Conservation (phyloP, 768 basidiomycete genomes). For the Rhizopogon vesiculosus region DNA sequence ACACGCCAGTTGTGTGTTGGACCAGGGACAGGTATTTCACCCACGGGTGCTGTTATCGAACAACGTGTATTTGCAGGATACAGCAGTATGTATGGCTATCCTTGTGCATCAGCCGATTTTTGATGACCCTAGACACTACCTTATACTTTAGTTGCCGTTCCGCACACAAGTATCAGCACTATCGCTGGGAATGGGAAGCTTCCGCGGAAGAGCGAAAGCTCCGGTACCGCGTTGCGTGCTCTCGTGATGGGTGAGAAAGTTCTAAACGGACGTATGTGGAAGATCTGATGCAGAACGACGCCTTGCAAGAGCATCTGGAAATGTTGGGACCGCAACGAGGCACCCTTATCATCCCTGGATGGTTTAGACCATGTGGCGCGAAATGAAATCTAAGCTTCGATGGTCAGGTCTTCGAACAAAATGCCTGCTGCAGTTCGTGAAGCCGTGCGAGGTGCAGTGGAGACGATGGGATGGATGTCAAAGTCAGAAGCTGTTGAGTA, state of each 20-base stretch:
- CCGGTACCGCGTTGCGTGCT: conserved; percentile 66
- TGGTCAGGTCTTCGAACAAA: conserved; percentile 82
- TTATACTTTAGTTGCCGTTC: conserved; percentile 71
- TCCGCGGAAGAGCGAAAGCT: conserved; percentile 25
- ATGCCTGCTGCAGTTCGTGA: conserved; percentile 88
- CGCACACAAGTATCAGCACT: conserved; percentile 72
- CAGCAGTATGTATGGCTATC: conserved; percentile 34
- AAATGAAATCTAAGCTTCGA: neutral
- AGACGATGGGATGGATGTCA: conserved; percentile 44
- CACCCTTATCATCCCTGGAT: conserved; percentile 70
- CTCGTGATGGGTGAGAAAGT: conserved; percentile 72
- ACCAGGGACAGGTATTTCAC: conserved; percentile 93
- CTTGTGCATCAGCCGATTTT: neutral
- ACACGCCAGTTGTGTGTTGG: conserved; percentile 82
- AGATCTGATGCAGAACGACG: conserved; percentile 68
- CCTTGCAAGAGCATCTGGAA: conserved; percentile 53
- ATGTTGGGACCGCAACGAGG: conserved; percentile 53
- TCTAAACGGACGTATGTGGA: conserved; percentile 81
- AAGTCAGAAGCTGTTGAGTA: conserved; percentile 48
- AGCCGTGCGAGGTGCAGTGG: conserved; percentile 51
- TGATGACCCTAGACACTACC: neutral
- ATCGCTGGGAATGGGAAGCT: conserved; percentile 60
- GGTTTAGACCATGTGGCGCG: neutral
- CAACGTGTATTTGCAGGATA: conserved; percentile 60
- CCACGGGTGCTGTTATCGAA: conserved; percentile 84